Evolutionary conservation across 2,329 filamentous ascomycete species (phyloP), one percentile per base, ranked within the genome.

Genomic region (Neopestalotiopsis clavispora): DNA sequence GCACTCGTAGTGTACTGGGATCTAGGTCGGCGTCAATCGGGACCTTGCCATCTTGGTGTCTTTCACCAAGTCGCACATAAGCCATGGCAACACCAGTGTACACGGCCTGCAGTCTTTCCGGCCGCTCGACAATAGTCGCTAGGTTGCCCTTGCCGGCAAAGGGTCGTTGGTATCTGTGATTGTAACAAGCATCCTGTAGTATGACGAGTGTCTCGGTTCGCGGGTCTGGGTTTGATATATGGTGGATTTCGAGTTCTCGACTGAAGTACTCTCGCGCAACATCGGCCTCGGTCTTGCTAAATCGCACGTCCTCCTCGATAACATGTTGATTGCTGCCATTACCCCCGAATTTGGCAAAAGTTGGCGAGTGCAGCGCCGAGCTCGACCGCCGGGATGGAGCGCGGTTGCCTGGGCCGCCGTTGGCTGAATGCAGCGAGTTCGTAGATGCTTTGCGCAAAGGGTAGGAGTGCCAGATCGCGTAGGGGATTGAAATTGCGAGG

Each of bases 181-280:
- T 95, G 78, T 98, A 99, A 80, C 95, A 97, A 66, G 92, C 91
- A 82, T 99, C 96, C 75, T 98, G 94, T 1, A 99, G 83, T 38
- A 99, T 87, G 61, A 98, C 94, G 4, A 97, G 82, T 0, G 94
- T 94, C 70, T 94, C 84, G 12, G 87, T 80, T 42, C 81, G 72
- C 32, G 80, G 76, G 9, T 80, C 79, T 2, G 80, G 78, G 12
- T 81, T 78, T 2, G 76, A 76, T 40, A 83, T 81, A 68, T 91
- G 87, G 74, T 94, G 91, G 6, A 85, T 80, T 17, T 88, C 84
- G 40, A 97, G 80, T 77, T 97, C 94, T 70, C 86, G 88, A 70
- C 85, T 84, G 76, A 97, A 93, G 78, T 92, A 89, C 9, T 89
- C 85, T 62, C 85, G 87, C 4, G 93, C 93, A 58, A 95, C 81